Percentiles rank a stretch among this genome's conserved stretches.
phyloP scores from a whole-genome alignment of 2,329 filamentous ascomycete species.

The Xylaria polymorpha region DNA sequence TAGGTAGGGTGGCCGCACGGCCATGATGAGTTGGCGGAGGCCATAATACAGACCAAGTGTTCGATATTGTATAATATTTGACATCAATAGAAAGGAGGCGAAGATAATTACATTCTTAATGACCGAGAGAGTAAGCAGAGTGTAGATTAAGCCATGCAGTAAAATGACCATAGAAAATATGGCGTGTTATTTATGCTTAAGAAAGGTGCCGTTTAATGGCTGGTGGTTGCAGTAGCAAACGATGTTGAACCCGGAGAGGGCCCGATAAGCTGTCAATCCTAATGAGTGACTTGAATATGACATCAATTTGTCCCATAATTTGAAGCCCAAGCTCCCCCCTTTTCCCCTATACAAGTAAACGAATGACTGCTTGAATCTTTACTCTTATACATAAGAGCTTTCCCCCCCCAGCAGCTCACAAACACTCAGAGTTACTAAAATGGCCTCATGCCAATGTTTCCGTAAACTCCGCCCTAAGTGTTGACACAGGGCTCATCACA shows the following conservation, averaged over 20 bases:
- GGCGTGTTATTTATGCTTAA: neutral
- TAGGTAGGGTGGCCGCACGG: no score
- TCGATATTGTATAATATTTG: no score
- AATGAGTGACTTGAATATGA: neutral
- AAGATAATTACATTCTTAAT: no score
- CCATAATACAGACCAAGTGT: no score
- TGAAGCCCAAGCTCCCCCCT: neutral
- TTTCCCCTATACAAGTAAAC: neutral
- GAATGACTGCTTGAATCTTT: conserved; percentile 2
- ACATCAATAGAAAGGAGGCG: no score
- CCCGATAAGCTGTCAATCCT: neutral
- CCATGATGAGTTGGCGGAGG: no score
- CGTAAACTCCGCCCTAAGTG: neutral
- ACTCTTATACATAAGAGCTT: neutral
- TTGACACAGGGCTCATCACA: conserved; percentile 49
- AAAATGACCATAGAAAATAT: no score
- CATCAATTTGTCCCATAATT: neutral
- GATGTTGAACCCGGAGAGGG: no score
- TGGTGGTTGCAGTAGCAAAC: neutral
- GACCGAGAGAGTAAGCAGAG: no score
- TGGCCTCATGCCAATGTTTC: no score
- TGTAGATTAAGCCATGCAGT: no score
- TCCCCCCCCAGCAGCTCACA: neutral
- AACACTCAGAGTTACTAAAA: neutral
- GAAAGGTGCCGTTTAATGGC: neutral